phyloP scores from a whole-genome alignment of 495 filamentous ascomycete genomes.

The Penicillium diatomitis region DNA sequence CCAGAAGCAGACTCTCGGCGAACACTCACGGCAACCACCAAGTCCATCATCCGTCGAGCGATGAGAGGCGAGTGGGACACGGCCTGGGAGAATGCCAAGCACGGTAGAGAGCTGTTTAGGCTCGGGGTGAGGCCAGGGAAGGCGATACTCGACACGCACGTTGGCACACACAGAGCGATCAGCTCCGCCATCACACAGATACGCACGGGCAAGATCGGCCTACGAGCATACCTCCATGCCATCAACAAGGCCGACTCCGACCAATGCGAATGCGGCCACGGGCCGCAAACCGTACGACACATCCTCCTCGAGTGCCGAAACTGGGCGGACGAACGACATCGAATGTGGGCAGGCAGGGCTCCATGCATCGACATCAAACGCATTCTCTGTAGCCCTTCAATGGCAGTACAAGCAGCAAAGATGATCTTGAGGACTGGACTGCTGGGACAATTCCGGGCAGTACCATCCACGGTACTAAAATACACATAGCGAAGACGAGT shows the following conservation, averaged over 20 bases:
- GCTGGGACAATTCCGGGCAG: constrained; percentile 16
- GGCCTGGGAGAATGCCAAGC: constrained; percentile 5
- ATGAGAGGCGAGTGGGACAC: constrained; percentile 1
- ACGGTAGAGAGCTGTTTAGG: constrained; percentile 7
- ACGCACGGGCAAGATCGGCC: constrained; percentile 21
- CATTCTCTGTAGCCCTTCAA: constrained; percentile 8
- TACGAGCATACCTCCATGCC: constrained; percentile 20
- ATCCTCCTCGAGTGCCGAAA: constrained; percentile 23
- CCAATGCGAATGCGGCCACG: constrained; percentile 15
- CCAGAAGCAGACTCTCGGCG: constrained; percentile 4
- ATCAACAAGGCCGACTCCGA: constrained; percentile 21
- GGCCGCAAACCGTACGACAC: constrained; percentile 18
- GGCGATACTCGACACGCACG: constrained; percentile 3
- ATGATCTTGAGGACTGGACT: constrained; percentile 19
- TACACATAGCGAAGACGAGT: constrained; percentile 4
- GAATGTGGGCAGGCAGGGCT: constrained; percentile 15
- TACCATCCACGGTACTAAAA: constrained; percentile 10
- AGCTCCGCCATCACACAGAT: constrained; percentile 23
- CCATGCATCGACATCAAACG: constrained; percentile 15
- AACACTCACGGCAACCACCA: constrained; percentile 5
- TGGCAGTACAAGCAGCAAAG: constrained; percentile 21
- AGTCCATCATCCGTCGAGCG: constrained; percentile 1
- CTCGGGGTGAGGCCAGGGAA: too few species aligned
- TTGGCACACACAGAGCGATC: constrained; percentile 20
- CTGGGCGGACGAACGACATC: constrained; percentile 16